phyloP scores from a whole-genome alignment of 2,329 filamentous ascomycete genomes.

The Cercospora beticola region DNA sequence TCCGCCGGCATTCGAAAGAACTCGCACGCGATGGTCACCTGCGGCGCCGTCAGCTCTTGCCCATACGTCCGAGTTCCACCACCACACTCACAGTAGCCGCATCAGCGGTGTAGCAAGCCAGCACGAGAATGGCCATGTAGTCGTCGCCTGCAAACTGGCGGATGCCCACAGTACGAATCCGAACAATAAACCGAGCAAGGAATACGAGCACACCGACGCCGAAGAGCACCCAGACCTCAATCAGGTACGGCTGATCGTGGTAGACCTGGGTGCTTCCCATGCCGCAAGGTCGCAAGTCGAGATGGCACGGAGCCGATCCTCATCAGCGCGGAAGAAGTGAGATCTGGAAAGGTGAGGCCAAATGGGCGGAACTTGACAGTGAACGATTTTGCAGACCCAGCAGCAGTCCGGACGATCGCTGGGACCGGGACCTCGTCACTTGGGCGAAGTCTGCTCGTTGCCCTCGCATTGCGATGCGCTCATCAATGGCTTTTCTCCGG shows the following conservation, averaged over 20 bases:
- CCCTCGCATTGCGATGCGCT: not conserved
- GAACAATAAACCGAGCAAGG: conserved; percentile 38
- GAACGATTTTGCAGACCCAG: conserved; percentile 6
- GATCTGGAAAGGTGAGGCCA: not conserved
- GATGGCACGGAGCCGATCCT: not conserved
- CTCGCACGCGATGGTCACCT: conserved; percentile 27
- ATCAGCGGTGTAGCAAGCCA: conserved; percentile 40
- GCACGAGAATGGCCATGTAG: conserved; percentile 39
- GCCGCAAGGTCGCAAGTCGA: conserved; percentile 5
- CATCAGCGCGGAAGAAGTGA: not conserved
- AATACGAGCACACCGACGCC: conserved; percentile 38
- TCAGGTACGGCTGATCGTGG: conserved; percentile 25
- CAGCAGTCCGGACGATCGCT: not conserved
- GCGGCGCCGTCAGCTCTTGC: not conserved
- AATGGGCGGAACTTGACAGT: not conserved
- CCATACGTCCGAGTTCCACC: not conserved
- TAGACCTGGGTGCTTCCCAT: conserved; percentile 29
- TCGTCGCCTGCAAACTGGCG: conserved; percentile 45
- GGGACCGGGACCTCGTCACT: not conserved
- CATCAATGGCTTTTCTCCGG: conserved; percentile 4
- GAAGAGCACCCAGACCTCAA: conserved; percentile 33
- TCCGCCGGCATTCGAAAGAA: not conserved
- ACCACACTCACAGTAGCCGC: conserved; percentile 36
- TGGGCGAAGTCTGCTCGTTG: not conserved
- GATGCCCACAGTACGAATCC: conserved; percentile 42